Evolutionary conservation across 495 filamentous ascomycete species (phyloP).

Genomic region (Cladorrhinum samala): DNA sequence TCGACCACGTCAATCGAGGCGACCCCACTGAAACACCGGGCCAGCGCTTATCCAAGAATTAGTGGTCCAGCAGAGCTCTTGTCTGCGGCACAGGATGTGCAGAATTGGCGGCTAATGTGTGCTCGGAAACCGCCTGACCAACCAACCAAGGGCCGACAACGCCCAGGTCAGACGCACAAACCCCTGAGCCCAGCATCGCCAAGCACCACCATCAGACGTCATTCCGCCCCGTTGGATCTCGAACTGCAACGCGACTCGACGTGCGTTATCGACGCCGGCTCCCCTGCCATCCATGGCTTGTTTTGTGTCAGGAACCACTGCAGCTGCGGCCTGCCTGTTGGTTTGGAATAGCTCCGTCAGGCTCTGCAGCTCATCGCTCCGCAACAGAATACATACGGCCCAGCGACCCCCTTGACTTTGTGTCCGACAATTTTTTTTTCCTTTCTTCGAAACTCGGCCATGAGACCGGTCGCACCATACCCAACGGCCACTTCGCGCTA

Average conservation of each 20-base stretch:
- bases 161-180: no score
- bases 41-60: neutral
- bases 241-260: neutral
- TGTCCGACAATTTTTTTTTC: neutral
- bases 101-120: neutral
- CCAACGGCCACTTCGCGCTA: neutral
- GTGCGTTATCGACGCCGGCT: neutral
- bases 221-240: neutral
- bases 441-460: neutral
- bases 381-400: neutral
- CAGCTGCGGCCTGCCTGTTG: neutral
- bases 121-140: neutral
- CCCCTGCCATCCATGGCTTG: neutral
- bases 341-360: no score
- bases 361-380: no score
- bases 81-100: neutral
- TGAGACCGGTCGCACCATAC: neutral
- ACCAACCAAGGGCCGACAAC: neutral
- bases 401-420: neutral
- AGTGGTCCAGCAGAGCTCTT: neutral
- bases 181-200: no score
- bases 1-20: neutral
- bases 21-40: neutral
- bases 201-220: neutral
- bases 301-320: neutral